A percentile compares a stretch with the other conserved stretches of the same genome.
phyloP scores from a whole-genome alignment of 208 protist genomes.

The Wallacemonas rigidus region DNA sequence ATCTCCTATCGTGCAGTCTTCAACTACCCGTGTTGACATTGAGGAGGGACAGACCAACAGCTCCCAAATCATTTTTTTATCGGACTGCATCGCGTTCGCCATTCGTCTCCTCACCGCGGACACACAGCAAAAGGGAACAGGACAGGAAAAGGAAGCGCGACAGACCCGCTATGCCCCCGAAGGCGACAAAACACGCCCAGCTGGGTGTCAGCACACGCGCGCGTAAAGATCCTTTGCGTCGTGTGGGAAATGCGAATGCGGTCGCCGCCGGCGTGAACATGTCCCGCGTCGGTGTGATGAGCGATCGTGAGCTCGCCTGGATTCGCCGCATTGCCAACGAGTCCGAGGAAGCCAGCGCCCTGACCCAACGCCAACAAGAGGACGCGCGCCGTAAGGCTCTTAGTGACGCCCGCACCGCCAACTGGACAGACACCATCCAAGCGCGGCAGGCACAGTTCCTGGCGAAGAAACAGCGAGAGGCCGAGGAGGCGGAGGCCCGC shows the following conservation, averaged over 20 bases:
- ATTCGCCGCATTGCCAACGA: slow-evolving; percentile 57
- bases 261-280: slow-evolving; percentile 69
- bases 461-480: slow-evolving; percentile 36
- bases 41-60: no score
- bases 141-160: background rate
- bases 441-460: slow-evolving; percentile 66
- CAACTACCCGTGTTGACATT: no score
- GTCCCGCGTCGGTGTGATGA: slow-evolving; percentile 61
- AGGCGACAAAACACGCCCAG: slow-evolving; percentile 7
- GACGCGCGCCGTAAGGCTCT: slow-evolving; percentile 34
- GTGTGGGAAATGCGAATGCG: slow-evolving; percentile 78
- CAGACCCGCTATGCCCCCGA: background rate
- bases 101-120: background rate
- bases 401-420: slow-evolving; percentile 42
- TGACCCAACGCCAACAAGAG: slow-evolving; percentile 25
- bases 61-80: background rate
- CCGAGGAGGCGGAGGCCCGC: slow-evolving; percentile 59
- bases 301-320: slow-evolving; percentile 70
- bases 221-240: slow-evolving; percentile 60
- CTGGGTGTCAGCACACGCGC: slow-evolving; percentile 45
- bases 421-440: slow-evolving; percentile 76
- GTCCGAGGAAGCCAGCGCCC: slow-evolving; percentile 22
- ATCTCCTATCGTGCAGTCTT: no score
- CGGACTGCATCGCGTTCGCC: background rate
- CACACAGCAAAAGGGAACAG: background rate